phyloP scores from a whole-genome alignment of 306 rosid genomes.

The Malus asiatica region DNA sequence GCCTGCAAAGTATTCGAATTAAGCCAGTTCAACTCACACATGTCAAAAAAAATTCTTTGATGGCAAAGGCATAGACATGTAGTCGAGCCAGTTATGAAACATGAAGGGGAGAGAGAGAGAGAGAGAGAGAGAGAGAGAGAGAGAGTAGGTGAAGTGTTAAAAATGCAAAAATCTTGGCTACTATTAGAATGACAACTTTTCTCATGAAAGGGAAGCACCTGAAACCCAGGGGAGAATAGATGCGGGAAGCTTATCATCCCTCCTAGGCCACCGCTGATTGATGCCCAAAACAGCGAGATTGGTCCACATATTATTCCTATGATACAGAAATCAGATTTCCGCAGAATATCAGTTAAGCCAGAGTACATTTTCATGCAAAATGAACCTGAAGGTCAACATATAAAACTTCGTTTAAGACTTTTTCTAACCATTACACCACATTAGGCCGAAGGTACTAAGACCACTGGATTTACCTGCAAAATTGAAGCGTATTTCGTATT shows the following conservation, averaged over 20 bases:
- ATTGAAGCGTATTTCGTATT: slow-evolving; percentile 1
- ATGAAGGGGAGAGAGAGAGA: background rate
- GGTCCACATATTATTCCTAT: slow-evolving; percentile 66
- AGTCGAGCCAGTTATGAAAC: too few relatives aligned
- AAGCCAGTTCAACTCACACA: slow-evolving; percentile 13
- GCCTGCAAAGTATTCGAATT: slow-evolving; percentile 42
- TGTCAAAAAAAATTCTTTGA: background rate
- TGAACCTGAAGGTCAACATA: background rate
- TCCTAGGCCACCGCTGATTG: slow-evolving; percentile 47
- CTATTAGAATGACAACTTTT: background rate
- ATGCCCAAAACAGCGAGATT: slow-evolving; percentile 54
- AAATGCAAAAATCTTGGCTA: background rate
- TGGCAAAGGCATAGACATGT: too few relatives aligned
- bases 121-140: background rate
- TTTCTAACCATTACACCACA: slow-evolving; percentile 85
- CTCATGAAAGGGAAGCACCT: slow-evolving; percentile 40
- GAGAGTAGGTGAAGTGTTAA: background rate
- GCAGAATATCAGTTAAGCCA: background rate
- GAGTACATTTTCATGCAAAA: background rate
- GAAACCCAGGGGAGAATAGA: slow-evolving; percentile 51
- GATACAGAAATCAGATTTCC: slow-evolving; percentile 8
- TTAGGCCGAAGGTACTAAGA: slow-evolving; percentile 65
- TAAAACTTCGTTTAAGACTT: background rate
- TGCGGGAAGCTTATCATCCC: slow-evolving; percentile 45
- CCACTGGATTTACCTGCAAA: slow-evolving; percentile 66